phyloP scores from a whole-genome alignment of 768 basidiomycete species.

The Trametes maxima region DNA sequence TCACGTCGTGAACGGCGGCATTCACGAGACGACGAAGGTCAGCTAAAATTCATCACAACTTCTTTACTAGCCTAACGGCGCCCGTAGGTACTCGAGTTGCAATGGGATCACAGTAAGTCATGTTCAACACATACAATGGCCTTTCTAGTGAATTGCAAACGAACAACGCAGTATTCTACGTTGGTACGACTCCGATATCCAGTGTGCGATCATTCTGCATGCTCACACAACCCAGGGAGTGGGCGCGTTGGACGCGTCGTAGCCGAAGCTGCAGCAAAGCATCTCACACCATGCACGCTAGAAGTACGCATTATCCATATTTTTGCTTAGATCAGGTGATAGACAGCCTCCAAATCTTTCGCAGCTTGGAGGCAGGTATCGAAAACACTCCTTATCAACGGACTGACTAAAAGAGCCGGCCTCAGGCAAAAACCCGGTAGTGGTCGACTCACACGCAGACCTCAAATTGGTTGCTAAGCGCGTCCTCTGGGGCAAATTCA shows the following conservation, averaged over 20 bases:
- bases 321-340: neutral
- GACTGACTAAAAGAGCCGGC: neutral
- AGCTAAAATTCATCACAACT: neutral
- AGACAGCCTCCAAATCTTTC: conserved; percentile 29
- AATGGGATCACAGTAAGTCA: conserved; percentile 62
- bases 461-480: conserved; percentile 65
- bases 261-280: conserved; percentile 73
- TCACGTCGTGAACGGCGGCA: conserved; percentile 67
- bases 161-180: conserved; percentile 61
- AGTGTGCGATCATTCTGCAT: neutral
- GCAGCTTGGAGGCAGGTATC: conserved; percentile 51
- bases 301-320: conserved; percentile 43
- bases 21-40: conserved; percentile 60
- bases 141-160: too few species aligned
- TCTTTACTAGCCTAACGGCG: neutral
- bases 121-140: neutral
- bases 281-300: conserved; percentile 68
- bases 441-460: conserved; percentile 66
- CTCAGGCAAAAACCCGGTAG: conserved; percentile 67
- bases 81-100: conserved; percentile 63
- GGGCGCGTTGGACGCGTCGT: conserved; percentile 54
- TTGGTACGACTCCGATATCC: conserved; percentile 32
- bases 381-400: too few species aligned
- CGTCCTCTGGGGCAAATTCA: conserved; percentile 80
- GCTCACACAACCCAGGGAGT: conserved; percentile 5